Percentiles rank a stretch among this genome's conserved stretches.
Conservation (phyloP, 2,329 filamentous ascomycete species). For the Apiospora sp. region DNA sequence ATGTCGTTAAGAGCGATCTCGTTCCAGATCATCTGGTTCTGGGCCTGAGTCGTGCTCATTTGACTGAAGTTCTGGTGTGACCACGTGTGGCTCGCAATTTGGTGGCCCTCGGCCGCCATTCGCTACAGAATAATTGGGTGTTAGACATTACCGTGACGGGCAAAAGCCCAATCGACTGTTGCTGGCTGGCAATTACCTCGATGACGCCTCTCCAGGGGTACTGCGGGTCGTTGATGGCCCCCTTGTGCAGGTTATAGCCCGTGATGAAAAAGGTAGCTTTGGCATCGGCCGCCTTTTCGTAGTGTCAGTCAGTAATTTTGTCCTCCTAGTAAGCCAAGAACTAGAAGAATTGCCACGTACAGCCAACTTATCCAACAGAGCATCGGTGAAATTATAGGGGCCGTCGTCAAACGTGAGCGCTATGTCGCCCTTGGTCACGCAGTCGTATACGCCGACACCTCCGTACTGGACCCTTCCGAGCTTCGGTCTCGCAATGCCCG, state of each 20-base stretch:
- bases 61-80: conserved; percentile 44
- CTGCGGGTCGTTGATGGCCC: conserved; percentile 56
- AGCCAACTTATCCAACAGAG: conserved; percentile 61
- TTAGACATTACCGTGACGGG: neutral
- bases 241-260: conserved; percentile 60
- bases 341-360: conserved; percentile 28
- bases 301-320: conserved; percentile 30
- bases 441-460: conserved; percentile 58
- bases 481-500: conserved; percentile 52
- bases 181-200: conserved; percentile 34
- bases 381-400: conserved; percentile 64
- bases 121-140: conserved; percentile 32
- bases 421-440: conserved; percentile 60
- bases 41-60: conserved; percentile 39
- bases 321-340: neutral
- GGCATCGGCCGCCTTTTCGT: conserved; percentile 57
- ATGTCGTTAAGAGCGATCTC: conserved; percentile 46
- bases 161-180: neutral
- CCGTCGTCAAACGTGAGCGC: conserved; percentile 72
- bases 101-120: conserved; percentile 45
- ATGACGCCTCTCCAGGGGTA: conserved; percentile 41
- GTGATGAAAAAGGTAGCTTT: conserved; percentile 72
- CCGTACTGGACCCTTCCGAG: conserved; percentile 55
- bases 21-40: conserved; percentile 44
- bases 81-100: conserved; percentile 46